Evolutionary conservation across 2,329 filamentous ascomycete genomes (phyloP), one percentile per base, ranked within the genome.

Genomic region (Scedosporium dehoogii): DNA sequence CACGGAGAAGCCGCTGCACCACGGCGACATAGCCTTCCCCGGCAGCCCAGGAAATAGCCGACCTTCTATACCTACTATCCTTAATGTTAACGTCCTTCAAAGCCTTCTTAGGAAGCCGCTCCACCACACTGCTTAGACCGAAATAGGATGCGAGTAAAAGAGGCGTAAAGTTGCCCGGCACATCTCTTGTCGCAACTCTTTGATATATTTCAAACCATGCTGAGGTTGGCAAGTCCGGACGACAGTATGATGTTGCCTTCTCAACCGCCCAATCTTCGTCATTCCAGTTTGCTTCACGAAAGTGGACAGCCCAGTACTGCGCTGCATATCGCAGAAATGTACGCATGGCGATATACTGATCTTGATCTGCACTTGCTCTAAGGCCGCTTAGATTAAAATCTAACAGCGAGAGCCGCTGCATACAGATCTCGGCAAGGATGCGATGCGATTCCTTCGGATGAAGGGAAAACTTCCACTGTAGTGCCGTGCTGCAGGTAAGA

Each of bases 291-390:
- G 41, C 33, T 46, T 33, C 14, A 18, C 60, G 63, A 55, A 65
- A 58, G 51, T 67, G 64, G 25, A 9, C 29, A 3, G 65, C 48
- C 65, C 64, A 67, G 38, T 63, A 33, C 12, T 46, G 59, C 1
- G 63, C 62, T 14, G 65, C 63, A 56, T 67, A 67, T 18, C 61
- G 55, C 16, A 67, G 62, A n/a, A 67, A 65, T 7, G 41, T 10
- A 25, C 44, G 42, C 14, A 5, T 6, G 12, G 29, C 29, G 16
- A 23, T 2, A 42, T 59, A 59, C 29, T 59, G 6, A 61, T 23
- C 1, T 23, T 27, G 23, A 12, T 48, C 38, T 16, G n/a, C 3
- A 42, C 58, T 23, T n/a, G 5, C 18, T 18, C n/a, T 6, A 23
- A 41, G n/a, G 21, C 18, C 4, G 6, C 7, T 42, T 21, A 42